phyloP scores from a whole-genome alignment of 2,329 filamentous ascomycete genomes.

The Colletotrichum plurivorum region DNA sequence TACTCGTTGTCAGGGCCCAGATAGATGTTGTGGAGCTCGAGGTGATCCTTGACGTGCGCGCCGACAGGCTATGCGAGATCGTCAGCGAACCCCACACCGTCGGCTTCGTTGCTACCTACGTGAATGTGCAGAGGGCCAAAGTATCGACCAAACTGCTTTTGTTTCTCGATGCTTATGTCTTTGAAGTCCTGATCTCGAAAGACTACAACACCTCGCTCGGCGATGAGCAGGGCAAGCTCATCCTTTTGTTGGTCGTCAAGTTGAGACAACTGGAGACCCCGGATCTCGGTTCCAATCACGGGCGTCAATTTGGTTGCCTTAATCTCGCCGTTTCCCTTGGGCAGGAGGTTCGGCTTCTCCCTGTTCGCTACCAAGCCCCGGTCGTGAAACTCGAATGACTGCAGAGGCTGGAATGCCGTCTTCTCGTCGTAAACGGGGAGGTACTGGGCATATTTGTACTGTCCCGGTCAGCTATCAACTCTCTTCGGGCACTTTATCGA shows the following conservation, averaged over 20 bases:
- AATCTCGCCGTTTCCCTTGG: slow-evolving; percentile 38
- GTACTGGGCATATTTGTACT: slow-evolving; percentile 51
- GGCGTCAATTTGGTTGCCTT: slow-evolving; percentile 40
- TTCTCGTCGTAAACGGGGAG: slow-evolving; percentile 52
- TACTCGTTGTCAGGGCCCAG: slow-evolving; percentile 61
- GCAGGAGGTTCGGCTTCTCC: slow-evolving; percentile 47
- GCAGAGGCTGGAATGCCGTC: slow-evolving; percentile 46
- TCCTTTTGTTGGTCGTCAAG: slow-evolving; percentile 56
- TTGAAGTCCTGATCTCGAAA: slow-evolving; percentile 53
- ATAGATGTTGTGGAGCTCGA: slow-evolving; percentile 63
- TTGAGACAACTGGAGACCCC: slow-evolving; percentile 55
- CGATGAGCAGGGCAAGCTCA: slow-evolving; percentile 58
- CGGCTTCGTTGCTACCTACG: slow-evolving; percentile 42
- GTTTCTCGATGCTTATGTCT: slow-evolving; percentile 26
- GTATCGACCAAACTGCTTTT: slow-evolving; percentile 33
- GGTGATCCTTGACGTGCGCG: slow-evolving; percentile 57
- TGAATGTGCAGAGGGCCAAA: slow-evolving; percentile 58
- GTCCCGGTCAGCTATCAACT: background rate
- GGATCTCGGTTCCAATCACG: slow-evolving; percentile 58
- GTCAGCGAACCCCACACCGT: slow-evolving; percentile 2
- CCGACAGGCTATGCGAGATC: slow-evolving; percentile 52
- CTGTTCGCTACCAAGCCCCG: slow-evolving; percentile 49
- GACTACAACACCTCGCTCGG: slow-evolving; percentile 57
- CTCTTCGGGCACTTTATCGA: background rate
- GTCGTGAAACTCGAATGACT: slow-evolving; percentile 50